These are phyloP conservation scores for Suillus americanus DNA, from an alignment of 768 basidiomycete genomes.

Conservation along the genomic window DNA sequence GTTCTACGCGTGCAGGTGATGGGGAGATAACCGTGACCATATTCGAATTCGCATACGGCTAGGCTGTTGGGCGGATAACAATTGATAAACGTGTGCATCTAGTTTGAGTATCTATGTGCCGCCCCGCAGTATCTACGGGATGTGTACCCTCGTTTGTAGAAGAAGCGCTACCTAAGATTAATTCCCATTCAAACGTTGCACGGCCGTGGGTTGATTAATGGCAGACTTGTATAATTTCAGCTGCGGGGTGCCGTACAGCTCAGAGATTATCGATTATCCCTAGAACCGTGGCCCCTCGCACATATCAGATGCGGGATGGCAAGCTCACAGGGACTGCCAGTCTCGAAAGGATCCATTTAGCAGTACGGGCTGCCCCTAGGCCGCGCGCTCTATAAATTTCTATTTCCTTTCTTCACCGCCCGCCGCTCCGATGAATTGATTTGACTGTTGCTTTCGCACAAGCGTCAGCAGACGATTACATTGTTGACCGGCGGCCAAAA, in stretches of 20 bases:
- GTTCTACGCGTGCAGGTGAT: background rate
- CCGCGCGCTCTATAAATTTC: background rate
- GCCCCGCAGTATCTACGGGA: background rate
- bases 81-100: background rate
- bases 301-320: background rate
- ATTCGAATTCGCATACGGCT: too few relatives aligned
- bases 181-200: constrained; percentile 1
- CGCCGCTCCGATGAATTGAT: background rate
- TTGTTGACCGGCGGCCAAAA: background rate
- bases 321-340: background rate
- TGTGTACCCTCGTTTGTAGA: background rate
- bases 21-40: background rate
- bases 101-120: background rate
- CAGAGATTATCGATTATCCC: background rate
- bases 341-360: background rate
- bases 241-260: background rate
- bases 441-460: background rate
- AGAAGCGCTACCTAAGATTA: background rate
- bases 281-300: background rate
- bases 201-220: background rate
- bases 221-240: background rate
- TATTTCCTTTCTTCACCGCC: background rate
- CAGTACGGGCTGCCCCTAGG: background rate
- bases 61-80: background rate
- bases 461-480: background rate